phyloP scores from a whole-genome alignment of 2,329 filamentous ascomycete genomes.

The Scorias spongiosa region DNA sequence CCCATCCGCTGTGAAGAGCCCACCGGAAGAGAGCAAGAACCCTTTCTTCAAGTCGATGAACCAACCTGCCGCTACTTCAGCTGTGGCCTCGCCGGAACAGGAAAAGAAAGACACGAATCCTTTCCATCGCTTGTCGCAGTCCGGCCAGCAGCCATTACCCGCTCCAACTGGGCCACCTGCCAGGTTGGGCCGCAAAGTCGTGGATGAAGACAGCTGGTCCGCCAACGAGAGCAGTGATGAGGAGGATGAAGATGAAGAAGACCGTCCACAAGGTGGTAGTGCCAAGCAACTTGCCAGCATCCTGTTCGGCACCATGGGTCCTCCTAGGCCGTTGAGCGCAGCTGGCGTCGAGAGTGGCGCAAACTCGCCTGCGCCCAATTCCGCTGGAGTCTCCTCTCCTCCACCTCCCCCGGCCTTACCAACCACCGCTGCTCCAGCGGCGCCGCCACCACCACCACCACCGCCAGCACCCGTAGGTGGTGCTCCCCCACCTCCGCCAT shows the following conservation, averaged over 20 bases:
- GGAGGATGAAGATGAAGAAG: slow-evolving; percentile 55
- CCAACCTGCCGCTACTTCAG: slow-evolving; percentile 34
- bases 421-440: slow-evolving; percentile 22
- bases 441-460: slow-evolving; percentile 30
- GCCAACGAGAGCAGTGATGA: slow-evolving; percentile 55
- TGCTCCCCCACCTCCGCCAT: slow-evolving; percentile 27
- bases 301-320: slow-evolving; percentile 92
- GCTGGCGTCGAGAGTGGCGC: slow-evolving; percentile 40
- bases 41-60: slow-evolving; percentile 87
- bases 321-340: slow-evolving; percentile 73
- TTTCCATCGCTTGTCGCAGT: slow-evolving; percentile 72
- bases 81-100: slow-evolving; percentile 24
- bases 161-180: slow-evolving; percentile 29
- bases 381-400: slow-evolving; percentile 19
- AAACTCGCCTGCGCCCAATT: slow-evolving; percentile 21
- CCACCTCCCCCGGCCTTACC: slow-evolving; percentile 28
- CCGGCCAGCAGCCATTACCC: slow-evolving; percentile 34
- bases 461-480: slow-evolving; percentile 27
- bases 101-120: slow-evolving; percentile 67
- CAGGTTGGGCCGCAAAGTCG: slow-evolving; percentile 40
- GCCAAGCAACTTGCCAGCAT: slow-evolving; percentile 90
- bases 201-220: slow-evolving; percentile 64
- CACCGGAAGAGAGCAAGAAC: slow-evolving; percentile 67
- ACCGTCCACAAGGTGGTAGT: slow-evolving; percentile 62
- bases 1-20: slow-evolving; percentile 35